A percentile compares a stretch with the other conserved stretches of the same genome.
These are phyloP conservation scores for Perkinsus olseni DNA, from an alignment of 169 alveolate species.

Conservation along the genomic window DNA sequence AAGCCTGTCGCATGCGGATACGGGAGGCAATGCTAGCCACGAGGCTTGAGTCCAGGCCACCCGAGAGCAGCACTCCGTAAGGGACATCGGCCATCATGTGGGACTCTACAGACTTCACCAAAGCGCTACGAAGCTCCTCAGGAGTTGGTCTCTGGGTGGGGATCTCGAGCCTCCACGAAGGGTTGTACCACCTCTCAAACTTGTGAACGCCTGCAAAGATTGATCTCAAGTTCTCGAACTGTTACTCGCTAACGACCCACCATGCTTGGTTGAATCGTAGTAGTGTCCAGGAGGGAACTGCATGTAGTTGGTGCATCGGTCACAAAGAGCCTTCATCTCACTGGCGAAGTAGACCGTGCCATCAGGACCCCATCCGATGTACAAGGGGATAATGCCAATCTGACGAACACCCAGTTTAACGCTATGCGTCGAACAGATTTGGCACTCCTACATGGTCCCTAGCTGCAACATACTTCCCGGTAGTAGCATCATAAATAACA, in stretches of 20 bases:
- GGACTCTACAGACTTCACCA: not conserved
- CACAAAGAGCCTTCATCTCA: conserved; percentile 38
- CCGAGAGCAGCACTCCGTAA: conserved; percentile 68
- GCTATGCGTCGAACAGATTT: not conserved
- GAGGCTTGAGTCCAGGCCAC: conserved; percentile 72
- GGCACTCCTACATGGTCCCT: conserved; percentile 40
- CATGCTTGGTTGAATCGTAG: conserved; percentile 10
- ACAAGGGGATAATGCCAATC: conserved; percentile 28
- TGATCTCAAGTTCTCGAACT: not conserved
- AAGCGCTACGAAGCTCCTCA: not conserved
- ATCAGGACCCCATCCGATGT: conserved; percentile 30
- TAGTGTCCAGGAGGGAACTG: conserved; percentile 48
- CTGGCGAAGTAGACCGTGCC: conserved; percentile 30
- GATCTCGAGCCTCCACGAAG: conserved; percentile 18
- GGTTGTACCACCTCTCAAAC: conserved; percentile 19
- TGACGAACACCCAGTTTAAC: not conserved
- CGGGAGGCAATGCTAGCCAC: conserved; percentile 55
- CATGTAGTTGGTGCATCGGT: conserved; percentile 21
- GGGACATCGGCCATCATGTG: conserved; percentile 61
- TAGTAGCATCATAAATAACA: conserved; percentile 28
- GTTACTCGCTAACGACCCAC: not conserved
- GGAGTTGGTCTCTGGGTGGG: not conserved
- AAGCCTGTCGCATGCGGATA: not conserved
- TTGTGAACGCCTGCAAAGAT: not conserved
- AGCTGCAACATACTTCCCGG: conserved; percentile 24